phyloP scores from a whole-genome alignment of 1,284 basidiomycete genomes.

The Clitocybe nebularis region DNA sequence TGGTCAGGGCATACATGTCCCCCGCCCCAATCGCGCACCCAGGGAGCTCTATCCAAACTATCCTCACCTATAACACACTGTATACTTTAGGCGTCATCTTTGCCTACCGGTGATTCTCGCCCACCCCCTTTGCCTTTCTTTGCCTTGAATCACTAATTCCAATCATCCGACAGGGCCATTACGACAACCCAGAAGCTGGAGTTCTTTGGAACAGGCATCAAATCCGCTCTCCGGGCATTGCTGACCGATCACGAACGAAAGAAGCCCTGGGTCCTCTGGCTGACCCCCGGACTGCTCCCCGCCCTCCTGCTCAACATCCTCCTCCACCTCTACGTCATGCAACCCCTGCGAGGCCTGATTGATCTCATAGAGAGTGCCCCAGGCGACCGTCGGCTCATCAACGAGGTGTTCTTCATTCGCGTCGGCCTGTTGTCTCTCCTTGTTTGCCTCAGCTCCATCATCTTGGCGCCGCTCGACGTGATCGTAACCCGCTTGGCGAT shows the following conservation, averaged over 20 bases:
- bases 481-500: slow-evolving; percentile 18
- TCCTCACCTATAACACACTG: slow-evolving; percentile 7
- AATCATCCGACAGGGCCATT: slow-evolving; percentile 10
- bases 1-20: slow-evolving; percentile 7
- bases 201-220: slow-evolving; percentile 14
- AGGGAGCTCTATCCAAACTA: background rate
- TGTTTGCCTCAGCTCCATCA: slow-evolving; percentile 8
- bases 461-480: slow-evolving; percentile 19
- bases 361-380: background rate
- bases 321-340: slow-evolving; percentile 12
- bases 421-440: slow-evolving; percentile 1
- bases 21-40: slow-evolving; percentile 8
- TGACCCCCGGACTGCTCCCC: slow-evolving; percentile 14
- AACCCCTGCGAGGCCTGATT: slow-evolving; percentile 7
- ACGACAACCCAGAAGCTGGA: slow-evolving; percentile 15
- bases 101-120: slow-evolving; percentile 11
- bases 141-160: background rate
- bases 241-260: slow-evolving; percentile 18
- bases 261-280: slow-evolving; percentile 14
- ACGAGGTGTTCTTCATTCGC: background rate
- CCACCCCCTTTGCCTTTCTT: too few relatives aligned
- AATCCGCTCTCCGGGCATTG: slow-evolving; percentile 14
- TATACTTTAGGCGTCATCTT: slow-evolving; percentile 13
- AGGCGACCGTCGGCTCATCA: slow-evolving; percentile 2
- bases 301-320: slow-evolving; percentile 15